A percentile compares a stretch with the other conserved stretches of the same genome.
Conservation (phyloP, 2,329 filamentous ascomycete species). For the Colletotrichum liaoningense region DNA sequence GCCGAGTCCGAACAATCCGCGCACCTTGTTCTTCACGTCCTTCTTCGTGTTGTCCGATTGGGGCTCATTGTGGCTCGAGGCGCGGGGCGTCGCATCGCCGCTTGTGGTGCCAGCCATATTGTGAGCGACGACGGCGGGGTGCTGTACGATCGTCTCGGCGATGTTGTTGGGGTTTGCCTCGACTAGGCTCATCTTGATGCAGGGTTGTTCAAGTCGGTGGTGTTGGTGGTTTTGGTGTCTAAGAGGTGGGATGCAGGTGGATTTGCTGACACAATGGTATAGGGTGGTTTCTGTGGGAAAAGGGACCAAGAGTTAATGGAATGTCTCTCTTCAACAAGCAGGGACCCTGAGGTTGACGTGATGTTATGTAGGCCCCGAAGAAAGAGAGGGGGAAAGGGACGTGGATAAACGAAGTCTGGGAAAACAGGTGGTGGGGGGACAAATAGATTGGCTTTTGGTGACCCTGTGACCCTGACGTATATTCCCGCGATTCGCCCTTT, state of each 20-base stretch:
- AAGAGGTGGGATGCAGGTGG: background rate
- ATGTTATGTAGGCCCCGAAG: conserved; percentile 27
- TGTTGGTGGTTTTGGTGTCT: background rate
- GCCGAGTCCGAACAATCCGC: conserved; percentile 70
- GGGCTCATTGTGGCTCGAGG: conserved; percentile 42
- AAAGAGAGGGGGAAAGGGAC: conserved; percentile 14
- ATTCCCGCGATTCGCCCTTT: conserved; percentile 36
- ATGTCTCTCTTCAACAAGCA: conserved; percentile 14
- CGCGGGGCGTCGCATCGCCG: conserved; percentile 48
- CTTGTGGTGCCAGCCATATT: conserved; percentile 42
- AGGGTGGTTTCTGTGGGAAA: background rate
- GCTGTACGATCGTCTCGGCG: conserved; percentile 43
- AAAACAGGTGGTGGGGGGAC: conserved; percentile 36
- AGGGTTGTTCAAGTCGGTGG: background rate
- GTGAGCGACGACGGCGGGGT: conserved; percentile 41
- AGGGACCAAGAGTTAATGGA: conserved; percentile 15
- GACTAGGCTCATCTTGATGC: conserved; percentile 43
- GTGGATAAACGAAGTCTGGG: conserved; percentile 16
- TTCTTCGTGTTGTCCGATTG: conserved; percentile 59
- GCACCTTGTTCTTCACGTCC: conserved; percentile 64
- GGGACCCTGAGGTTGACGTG: conserved; percentile 29
- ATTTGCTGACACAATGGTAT: conserved; percentile 3
- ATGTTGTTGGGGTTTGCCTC: conserved; percentile 39
- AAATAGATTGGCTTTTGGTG: conserved; percentile 31
- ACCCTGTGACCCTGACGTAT: conserved; percentile 35